A percentile compares a stretch with the other conserved stretches of the same genome.
Conservation (phyloP, 306 rosid species). For the Corylus americana region DNA sequence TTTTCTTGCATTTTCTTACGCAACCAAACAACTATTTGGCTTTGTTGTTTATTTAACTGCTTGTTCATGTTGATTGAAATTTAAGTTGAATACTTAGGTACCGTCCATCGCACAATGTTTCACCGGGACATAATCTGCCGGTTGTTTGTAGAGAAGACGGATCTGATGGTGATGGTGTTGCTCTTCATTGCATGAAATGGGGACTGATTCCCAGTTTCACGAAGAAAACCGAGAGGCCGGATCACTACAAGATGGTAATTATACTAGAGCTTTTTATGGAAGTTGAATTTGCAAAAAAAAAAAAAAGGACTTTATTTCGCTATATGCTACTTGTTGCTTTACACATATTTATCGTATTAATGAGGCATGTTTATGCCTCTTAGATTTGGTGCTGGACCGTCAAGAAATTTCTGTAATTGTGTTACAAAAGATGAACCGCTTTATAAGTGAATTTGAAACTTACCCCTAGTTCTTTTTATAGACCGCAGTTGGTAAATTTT, state of each 20-base stretch:
- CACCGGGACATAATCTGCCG: slow-evolving; percentile 69
- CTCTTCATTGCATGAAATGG: slow-evolving; percentile 87
- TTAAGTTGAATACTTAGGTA: slow-evolving; percentile 44
- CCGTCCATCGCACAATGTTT: slow-evolving; percentile 66
- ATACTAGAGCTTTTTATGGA: neutral
- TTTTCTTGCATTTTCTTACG: neutral
- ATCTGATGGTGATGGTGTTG: slow-evolving; percentile 48
- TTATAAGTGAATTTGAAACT: no score
- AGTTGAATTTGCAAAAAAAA: neutral
- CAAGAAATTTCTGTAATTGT: no score
- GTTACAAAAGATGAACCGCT: no score
- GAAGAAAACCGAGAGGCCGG: slow-evolving; percentile 77
- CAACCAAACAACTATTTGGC: neutral
- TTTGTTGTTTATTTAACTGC: neutral
- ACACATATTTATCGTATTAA: no score
- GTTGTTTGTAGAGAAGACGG: slow-evolving; percentile 77
- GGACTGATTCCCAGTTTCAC: slow-evolving; percentile 91
- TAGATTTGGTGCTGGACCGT: no score
- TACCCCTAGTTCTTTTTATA: no score
- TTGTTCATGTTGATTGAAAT: neutral
- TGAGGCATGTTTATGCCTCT: neutral
- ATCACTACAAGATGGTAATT: slow-evolving; percentile 76
- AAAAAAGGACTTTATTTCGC: neutral
- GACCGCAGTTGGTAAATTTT: no score
- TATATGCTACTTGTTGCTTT: no score